Evolutionary conservation across 2,329 filamentous ascomycete genomes (phyloP), one percentile per base, ranked within the genome.

Genomic region (Sphaerulina musiva): DNA sequence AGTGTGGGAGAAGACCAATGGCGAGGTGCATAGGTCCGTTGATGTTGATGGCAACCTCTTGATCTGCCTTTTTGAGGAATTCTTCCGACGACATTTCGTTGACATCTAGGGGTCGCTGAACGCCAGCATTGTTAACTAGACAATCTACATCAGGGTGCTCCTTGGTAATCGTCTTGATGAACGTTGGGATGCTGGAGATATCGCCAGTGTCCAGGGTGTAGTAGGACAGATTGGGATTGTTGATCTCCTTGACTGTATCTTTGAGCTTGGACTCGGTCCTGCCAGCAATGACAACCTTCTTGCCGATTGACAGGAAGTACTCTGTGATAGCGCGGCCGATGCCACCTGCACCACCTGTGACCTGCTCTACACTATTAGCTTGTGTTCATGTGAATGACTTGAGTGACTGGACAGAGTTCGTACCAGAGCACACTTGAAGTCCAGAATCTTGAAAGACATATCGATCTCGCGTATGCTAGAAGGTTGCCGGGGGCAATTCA

Each of bases 31-130:
- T 77, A 0, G 80, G 79, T 0, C 80, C 79, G 0, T 76, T 71
- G 58, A 83, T 75, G 57, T 83, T 82, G 66, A 80, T 82, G 60
- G 80, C 69, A 48, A 83, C 77, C 57, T 83, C 80, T 38, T 80
- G 69, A 56, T 82, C 79, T 0, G 78, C 79, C 52, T 78, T 78
- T 10, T 62, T 23, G 0, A 81, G 69, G 41, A 80, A 77, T 29
- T 76, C 71, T 17, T 54, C 60, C 10, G 57, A 51, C 7, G 58
- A 57, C 62, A 69, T 66, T 14, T 70, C 63, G 32, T 69, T 72
- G 0, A 79, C 69, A 11, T 78, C 65, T 0, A 83, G 71, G 0
- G 78, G 80, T 2, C 78, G 68, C 63, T 83, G 80, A 0, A 82
- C 77, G 1, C 79, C 80, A 0, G 80, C 80, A 51, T 83, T 82